Conservation (phyloP, 257 asterid genomes). For the Prunella vulgaris region DNA sequence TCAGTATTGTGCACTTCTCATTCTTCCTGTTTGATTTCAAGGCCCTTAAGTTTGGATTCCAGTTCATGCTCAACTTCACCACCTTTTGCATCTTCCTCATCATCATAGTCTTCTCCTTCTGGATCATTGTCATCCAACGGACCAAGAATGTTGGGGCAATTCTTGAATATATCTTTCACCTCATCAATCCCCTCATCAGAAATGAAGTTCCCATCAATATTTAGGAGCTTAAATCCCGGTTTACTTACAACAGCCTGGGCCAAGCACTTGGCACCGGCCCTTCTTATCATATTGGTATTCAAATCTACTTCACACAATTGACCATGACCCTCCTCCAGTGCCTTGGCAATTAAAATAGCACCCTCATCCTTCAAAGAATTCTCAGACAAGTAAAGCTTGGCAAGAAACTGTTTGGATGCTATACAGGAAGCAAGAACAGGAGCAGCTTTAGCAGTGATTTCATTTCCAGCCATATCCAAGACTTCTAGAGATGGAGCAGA, state of each 20-base stretch:
- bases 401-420: conserved; percentile 63
- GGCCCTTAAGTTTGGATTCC: conserved; percentile 76
- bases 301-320: conserved; percentile 73
- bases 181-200: conserved; percentile 96
- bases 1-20: conserved; percentile 24
- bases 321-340: conserved; percentile 77
- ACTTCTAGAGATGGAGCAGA: conserved; percentile 70
- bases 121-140: conserved; percentile 94
- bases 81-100: conserved; percentile 51
- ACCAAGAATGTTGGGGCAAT: conserved; percentile 51
- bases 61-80: conserved; percentile 49
- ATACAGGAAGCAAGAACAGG: conserved; percentile 71
- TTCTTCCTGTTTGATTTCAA: conserved; percentile 66
- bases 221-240: conserved; percentile 58
- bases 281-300: conserved; percentile 64
- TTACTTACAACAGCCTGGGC: conserved; percentile 70
- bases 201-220: conserved; percentile 78
- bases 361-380: conserved; percentile 94
- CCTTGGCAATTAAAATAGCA: conserved; percentile 76
- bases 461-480: conserved; percentile 93
- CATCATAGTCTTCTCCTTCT: conserved; percentile 82
- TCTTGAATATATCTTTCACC: conserved; percentile 68
- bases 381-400: conserved; percentile 63
- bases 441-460: conserved; percentile 72
- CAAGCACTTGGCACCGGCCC: conserved; percentile 89